Percentiles rank a stretch among this genome's conserved stretches.
Evolutionary conservation across 2,329 filamentous ascomycete species (phyloP).

Genomic region (Microascus cirrosus): DNA sequence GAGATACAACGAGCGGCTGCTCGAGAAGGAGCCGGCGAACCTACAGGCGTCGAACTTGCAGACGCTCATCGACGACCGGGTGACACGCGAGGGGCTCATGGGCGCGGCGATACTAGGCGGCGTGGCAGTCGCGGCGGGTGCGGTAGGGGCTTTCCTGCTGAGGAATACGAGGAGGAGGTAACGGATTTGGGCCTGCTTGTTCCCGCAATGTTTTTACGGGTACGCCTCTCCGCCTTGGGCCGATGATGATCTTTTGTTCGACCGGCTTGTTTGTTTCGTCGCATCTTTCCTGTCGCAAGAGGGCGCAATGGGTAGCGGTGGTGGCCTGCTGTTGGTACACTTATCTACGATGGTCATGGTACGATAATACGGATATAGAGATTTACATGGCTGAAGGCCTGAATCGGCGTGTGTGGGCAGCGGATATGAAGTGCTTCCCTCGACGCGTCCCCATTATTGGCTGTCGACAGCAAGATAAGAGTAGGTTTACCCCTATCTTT

Average conservation of each 20-base stretch:
- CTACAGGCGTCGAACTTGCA: conserved; percentile 81
- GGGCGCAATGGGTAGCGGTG: neutral
- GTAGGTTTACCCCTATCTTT: too few relatives aligned
- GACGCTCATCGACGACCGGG: conserved; percentile 87
- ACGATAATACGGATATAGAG: neutral
- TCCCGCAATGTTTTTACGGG: neutral
- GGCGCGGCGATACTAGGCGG: conserved; percentile 93
- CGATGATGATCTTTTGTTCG: neutral
- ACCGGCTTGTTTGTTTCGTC: neutral
- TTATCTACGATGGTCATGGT: neutral
- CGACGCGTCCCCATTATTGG: neutral
- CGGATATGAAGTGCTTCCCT: neutral
- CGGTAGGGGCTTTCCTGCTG: conserved; percentile 79
- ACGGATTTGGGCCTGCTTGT: neutral
- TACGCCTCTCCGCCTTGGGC: neutral
- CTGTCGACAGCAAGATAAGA: too few relatives aligned
- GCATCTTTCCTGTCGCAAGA: neutral
- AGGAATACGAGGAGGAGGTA: conserved; percentile 57
- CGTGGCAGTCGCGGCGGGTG: conserved; percentile 83
- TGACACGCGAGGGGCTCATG: conserved; percentile 85
- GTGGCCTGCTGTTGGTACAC: neutral
- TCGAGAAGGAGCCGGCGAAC: conserved; percentile 86
- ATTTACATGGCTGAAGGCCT: neutral
- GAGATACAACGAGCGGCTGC: conserved; percentile 83
- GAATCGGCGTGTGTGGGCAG: neutral